A percentile compares a stretch with the other conserved stretches of the same genome.
These are phyloP conservation scores for Monosporascus cannonballus DNA, from an alignment of 2,329 filamentous ascomycete species.

Conservation along the genomic window DNA sequence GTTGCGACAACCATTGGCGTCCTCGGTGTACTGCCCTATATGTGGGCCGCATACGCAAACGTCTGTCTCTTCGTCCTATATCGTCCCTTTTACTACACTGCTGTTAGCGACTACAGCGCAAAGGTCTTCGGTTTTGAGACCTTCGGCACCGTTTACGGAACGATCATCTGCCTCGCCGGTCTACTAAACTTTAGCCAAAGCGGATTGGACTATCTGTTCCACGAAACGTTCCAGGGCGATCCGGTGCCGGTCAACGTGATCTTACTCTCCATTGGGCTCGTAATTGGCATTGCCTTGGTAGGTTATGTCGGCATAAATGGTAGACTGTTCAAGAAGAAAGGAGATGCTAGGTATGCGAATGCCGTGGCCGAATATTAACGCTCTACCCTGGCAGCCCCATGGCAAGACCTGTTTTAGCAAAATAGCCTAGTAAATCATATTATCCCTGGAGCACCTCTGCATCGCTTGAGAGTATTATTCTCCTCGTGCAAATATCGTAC, in stretches of 20 bases:
- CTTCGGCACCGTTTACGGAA: slow-evolving; percentile 89
- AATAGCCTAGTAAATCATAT: too few relatives aligned
- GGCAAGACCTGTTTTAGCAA: too few relatives aligned
- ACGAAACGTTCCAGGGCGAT: slow-evolving; percentile 63
- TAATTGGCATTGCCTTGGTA: slow-evolving; percentile 61
- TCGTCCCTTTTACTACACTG: slow-evolving; percentile 84
- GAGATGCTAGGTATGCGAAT: slow-evolving; percentile 6
- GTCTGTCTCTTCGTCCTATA: slow-evolving; percentile 77
- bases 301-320: slow-evolving; percentile 51
- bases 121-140: slow-evolving; percentile 91
- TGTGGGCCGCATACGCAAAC: slow-evolving; percentile 69
- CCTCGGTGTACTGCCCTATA: slow-evolving; percentile 64
- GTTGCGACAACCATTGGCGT: slow-evolving; percentile 70
- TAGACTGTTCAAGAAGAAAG: slow-evolving; percentile 20
- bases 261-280: slow-evolving; percentile 54
- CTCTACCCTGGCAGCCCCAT: background rate
- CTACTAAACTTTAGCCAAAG: slow-evolving; percentile 80
- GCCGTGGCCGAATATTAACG: slow-evolving; percentile 11
- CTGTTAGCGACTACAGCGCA: slow-evolving; percentile 81
- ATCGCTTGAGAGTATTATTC: too few relatives aligned
- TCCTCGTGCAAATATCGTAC: too few relatives aligned
- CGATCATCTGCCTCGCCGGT: slow-evolving; percentile 81
- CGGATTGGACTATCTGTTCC: slow-evolving; percentile 71
- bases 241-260: slow-evolving; percentile 73
- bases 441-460: too few relatives aligned